phyloP scores from a whole-genome alignment of 139 green algal genomes.

The Closterium sp. region DNA sequence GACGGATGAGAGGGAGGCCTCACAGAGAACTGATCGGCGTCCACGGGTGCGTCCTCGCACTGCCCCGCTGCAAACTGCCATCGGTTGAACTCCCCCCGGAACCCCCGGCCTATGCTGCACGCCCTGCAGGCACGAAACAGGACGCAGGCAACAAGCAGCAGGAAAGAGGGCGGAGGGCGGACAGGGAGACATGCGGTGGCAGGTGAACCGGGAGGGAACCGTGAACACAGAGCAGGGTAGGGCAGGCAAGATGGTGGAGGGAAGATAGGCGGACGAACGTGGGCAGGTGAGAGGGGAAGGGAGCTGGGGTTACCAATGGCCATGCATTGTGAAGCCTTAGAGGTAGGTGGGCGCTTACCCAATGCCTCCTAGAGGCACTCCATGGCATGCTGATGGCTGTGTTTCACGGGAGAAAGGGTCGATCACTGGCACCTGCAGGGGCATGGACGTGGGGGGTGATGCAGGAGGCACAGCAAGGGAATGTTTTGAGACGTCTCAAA shows the following conservation, averaged over 20 bases:
- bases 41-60: slow-evolving; percentile 34
- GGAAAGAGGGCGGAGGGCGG: not conserved
- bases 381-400: slow-evolving; percentile 29
- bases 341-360: slow-evolving; percentile 17
- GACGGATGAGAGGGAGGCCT: not conserved
- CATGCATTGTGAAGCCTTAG: too few species aligned
- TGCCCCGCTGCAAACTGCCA: slow-evolving; percentile 45
- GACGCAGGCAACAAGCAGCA: not conserved
- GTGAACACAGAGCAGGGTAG: too few species aligned
- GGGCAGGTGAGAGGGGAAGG: not conserved
- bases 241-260: too few species aligned
- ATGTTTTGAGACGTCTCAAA: too few species aligned
- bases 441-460: not conserved
- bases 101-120: slow-evolving; percentile 47
- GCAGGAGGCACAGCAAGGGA: too few species aligned
- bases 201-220: too few species aligned
- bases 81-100: slow-evolving; percentile 40
- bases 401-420: slow-evolving; percentile 31
- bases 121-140: slow-evolving; percentile 10
- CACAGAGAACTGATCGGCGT: slow-evolving; percentile 52
- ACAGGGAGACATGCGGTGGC: not conserved
- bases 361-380: slow-evolving; percentile 38
- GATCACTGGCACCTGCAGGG: slow-evolving; percentile 44
- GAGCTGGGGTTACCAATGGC: not conserved
- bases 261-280: not conserved